Base-by-base conservation (phyloP, 768 basidiomycete species). In the Tylopilus plumbeoviolaceoides region DNA sequence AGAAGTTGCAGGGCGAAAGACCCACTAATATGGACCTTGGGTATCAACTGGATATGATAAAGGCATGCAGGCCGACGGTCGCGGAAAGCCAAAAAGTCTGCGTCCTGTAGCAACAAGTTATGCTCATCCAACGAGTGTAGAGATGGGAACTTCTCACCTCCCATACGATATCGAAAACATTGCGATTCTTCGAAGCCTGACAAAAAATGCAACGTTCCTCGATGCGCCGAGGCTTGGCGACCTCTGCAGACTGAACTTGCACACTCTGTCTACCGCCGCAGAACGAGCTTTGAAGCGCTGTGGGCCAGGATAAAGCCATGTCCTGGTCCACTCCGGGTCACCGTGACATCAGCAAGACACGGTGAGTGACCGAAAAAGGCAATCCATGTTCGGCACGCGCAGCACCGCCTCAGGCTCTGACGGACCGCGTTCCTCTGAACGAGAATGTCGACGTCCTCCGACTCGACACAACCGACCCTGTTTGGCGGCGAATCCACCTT, bases 1-100 rank as follows among this genome's bases (percentile, higher is more conserved):
- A 49, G 35, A 38, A 30, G 21, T 30, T 54, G 27, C 4, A 12
- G 14, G 11, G 9, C 33, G 14, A 33, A 42, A 21, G 25, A 55
- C 73, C 21, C 52, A 80, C 83, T 63, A 7, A 82, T 78, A 54
- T 84, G 83, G 6, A 31, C 54, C 57, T 75, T 82, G 4, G 82
- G 79, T 25, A 81, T 72, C 39, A 84, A 55, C 49, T 75, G 76
- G 35, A 80, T 69, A 57, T 84, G 83, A 38, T 79, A 70, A 49
- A 63, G 56, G 43, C 76, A 70, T 1, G 79, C 76, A 6, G 83
- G 81, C n/a, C 60, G 71, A 43, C 66, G 67, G 57, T 84, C 82
- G 43, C 70, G 63, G 48, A 84, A 83, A 5, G 79, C 81, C 11
- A 83, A 51, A 53, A 81, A 81, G 5, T 60, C 58, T 1, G 71